A percentile compares a stretch with the other conserved stretches of the same genome.
Evolutionary conservation across 2,329 filamentous ascomycete species (phyloP).

Genomic region (Ascochyta rabiei): DNA sequence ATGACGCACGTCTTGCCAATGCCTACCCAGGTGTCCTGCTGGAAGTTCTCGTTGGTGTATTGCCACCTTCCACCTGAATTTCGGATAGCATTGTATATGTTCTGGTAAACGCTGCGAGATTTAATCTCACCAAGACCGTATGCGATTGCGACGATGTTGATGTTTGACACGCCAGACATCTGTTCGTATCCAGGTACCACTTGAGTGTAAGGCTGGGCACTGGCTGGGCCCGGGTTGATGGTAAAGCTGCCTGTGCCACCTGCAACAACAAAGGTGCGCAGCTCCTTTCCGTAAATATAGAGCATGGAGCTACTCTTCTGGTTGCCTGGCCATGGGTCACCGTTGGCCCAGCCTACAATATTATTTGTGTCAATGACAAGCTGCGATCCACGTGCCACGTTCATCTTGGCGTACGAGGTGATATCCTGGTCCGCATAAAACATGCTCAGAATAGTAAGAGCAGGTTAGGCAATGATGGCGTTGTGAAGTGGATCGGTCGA

Average conservation of each 20-base stretch:
- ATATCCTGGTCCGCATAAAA: constrained; percentile 13
- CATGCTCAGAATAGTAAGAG: constrained; percentile 7
- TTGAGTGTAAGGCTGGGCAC: constrained; percentile 4
- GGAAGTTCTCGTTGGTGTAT: constrained; percentile 11
- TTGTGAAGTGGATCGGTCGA: constrained; percentile 2
- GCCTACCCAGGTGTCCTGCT: neutral
- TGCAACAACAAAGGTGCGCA: constrained; percentile 5
- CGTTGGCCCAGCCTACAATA: constrained; percentile 13
- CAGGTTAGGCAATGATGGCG: constrained; percentile 4
- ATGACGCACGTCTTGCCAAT: constrained; percentile 1
- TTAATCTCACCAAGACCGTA: constrained; percentile 5
- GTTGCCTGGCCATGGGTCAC: constrained; percentile 9
- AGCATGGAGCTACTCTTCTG: constrained; percentile 12
- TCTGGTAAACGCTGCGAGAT: constrained; percentile 9
- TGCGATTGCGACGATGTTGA: constrained; percentile 9
- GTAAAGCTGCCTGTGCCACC: neutral
- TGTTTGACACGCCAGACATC: constrained; percentile 11
- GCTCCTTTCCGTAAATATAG: constrained; percentile 8
- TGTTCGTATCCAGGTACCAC: constrained; percentile 8
- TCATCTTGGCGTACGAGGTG: constrained; percentile 3
- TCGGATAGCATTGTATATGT: constrained; percentile 13
- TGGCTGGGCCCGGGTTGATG: constrained; percentile 7
- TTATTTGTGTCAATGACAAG: constrained; percentile 12
- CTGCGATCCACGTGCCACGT: constrained; percentile 6
- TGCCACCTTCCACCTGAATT: constrained; percentile 9